Conservation (phyloP, 768 basidiomycete species). For the Pleurotus salmoneostramineus region DNA sequence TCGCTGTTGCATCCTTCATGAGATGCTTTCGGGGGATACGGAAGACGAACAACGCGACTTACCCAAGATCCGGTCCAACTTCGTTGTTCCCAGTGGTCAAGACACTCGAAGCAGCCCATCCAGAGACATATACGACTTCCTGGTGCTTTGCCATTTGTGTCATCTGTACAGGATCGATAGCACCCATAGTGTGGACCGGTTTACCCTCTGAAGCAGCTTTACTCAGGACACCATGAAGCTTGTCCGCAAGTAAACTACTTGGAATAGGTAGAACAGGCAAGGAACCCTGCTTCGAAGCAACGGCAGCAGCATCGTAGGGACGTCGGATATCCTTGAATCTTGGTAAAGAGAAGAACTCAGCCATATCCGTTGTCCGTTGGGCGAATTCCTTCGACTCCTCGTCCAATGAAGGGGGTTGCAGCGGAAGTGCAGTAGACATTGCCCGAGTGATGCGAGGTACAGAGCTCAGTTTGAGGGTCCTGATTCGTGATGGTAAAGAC, state of each 20-base stretch:
- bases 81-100: conserved; percentile 89
- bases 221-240: conserved; percentile 68
- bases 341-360: conserved; percentile 70
- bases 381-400: conserved; percentile 59
- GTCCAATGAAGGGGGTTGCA: conserved; percentile 52
- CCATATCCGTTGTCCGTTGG: conserved; percentile 57
- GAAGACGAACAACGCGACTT: conserved; percentile 29
- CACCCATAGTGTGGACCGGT: conserved; percentile 90
- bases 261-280: conserved; percentile 75
- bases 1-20: conserved; percentile 44
- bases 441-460: conserved; percentile 23
- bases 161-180: conserved; percentile 92
- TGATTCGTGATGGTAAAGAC: not conserved
- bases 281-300: conserved; percentile 88
- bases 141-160: conserved; percentile 89
- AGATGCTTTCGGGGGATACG: not conserved
- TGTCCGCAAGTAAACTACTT: conserved; percentile 78
- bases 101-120: conserved; percentile 86
- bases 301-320: conserved; percentile 74
- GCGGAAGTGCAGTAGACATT: conserved; percentile 46
- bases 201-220: conserved; percentile 56
- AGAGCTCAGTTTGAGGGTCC: conserved; percentile 4
- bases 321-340: conserved; percentile 73
- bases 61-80: conserved; percentile 90
- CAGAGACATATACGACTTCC: conserved; percentile 88